Percentiles rank a stretch among this genome's conserved stretches.
These are phyloP conservation scores for Macrolepiota dolichaula DNA, from an alignment of 768 basidiomycete genomes.

Conservation along the genomic window DNA sequence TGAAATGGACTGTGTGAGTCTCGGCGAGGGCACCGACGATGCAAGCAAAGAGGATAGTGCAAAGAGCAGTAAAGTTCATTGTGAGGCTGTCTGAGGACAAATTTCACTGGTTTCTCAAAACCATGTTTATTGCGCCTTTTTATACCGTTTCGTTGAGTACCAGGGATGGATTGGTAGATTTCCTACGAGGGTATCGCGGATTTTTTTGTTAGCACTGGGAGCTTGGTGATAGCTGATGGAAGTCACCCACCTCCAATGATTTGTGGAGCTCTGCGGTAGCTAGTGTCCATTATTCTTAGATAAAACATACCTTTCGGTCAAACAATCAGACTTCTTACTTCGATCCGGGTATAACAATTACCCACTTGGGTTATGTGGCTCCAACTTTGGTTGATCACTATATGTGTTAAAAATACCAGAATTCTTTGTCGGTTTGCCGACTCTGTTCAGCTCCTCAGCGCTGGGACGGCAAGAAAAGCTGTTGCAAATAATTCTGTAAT, in stretches of 20 bases:
- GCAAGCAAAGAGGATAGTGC: slow-evolving; percentile 17
- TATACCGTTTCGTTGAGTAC: too few species aligned
- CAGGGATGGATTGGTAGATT: too few species aligned
- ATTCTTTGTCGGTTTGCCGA: too few species aligned
- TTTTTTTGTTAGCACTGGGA: background rate
- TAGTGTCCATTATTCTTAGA: background rate
- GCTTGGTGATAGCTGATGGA: background rate
- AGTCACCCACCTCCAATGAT: background rate
- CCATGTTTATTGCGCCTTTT: too few species aligned
- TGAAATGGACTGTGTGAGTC: slow-evolving; percentile 32
- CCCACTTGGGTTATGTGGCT: background rate
- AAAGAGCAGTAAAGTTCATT: slow-evolving; percentile 8
- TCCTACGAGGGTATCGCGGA: background rate
- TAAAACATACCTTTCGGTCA: background rate
- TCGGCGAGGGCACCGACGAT: slow-evolving; percentile 24
- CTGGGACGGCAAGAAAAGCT: too few species aligned
- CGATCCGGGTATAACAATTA: background rate
- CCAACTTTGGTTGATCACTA: too few species aligned
- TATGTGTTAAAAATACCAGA: too few species aligned
- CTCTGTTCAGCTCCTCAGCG: too few species aligned
- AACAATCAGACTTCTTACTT: background rate
- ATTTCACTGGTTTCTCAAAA: too few species aligned
- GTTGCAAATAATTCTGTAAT: too few species aligned
- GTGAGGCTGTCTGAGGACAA: background rate
- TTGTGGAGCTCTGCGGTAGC: background rate